phyloP scores from a whole-genome alignment of 192 early-diverging fungal species.

The Coemansia sp. region DNA sequence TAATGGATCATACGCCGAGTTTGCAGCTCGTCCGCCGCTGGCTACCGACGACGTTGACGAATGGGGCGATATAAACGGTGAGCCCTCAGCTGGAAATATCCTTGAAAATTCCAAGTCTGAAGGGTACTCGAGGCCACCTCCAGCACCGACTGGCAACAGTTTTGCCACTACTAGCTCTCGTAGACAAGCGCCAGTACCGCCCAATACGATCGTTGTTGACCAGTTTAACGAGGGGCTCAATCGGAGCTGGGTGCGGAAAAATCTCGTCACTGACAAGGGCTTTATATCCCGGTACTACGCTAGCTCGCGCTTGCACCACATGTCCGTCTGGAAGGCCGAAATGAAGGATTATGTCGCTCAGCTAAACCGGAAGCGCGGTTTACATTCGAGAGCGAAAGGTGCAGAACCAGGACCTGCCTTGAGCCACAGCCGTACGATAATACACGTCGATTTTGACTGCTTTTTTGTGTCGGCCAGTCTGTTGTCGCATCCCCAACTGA shows the following conservation, averaged over 20 bases:
- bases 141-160: background rate
- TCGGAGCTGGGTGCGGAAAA: conserved; percentile 45
- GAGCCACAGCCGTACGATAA: conserved; percentile 42
- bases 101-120: background rate
- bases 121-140: background rate
- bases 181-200: background rate
- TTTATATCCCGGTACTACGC: conserved; percentile 68
- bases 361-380: conserved; percentile 16
- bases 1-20: background rate
- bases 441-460: conserved; percentile 94
- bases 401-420: background rate
- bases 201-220: conserved; percentile 21
- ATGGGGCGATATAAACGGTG: background rate
- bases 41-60: background rate
- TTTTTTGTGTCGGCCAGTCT: conserved; percentile 89
- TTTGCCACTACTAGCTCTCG: background rate
- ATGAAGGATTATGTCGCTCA: conserved; percentile 62
- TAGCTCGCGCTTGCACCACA: conserved; percentile 74
- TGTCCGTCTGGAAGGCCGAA: conserved; percentile 81
- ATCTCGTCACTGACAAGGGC: conserved; percentile 46
- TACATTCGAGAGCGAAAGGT: background rate
- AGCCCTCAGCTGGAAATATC: too few species aligned
- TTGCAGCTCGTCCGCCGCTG: background rate
- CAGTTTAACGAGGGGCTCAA: conserved; percentile 41
- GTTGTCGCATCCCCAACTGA: conserved; percentile 66